A percentile compares a stretch with the other conserved stretches of the same genome.
Evolutionary conservation across 345 rosid genomes (phyloP).

Genomic region (Gossypium herbaceum): DNA sequence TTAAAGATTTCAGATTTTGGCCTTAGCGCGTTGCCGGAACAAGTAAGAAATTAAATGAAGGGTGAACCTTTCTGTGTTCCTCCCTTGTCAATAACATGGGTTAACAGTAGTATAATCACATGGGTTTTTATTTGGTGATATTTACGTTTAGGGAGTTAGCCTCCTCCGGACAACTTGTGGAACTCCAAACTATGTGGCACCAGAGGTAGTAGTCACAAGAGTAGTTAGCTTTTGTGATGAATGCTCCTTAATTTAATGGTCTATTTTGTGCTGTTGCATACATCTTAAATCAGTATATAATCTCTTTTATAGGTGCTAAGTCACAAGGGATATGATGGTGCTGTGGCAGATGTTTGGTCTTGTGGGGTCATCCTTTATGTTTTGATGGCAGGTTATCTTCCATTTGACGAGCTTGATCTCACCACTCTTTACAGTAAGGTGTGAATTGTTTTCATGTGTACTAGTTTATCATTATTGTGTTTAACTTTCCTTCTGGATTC

Average conservation of each 20-base stretch:
- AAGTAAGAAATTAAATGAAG: conserved; percentile 39
- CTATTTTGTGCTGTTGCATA: neutral
- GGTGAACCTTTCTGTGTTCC: neutral
- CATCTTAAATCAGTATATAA: conserved; percentile 13
- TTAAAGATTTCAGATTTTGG: conserved; percentile 97
- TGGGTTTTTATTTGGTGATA: conserved; percentile 14
- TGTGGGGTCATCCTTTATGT: conserved; percentile 96
- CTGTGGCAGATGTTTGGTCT: conserved; percentile 96
- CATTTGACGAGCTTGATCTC: conserved; percentile 96
- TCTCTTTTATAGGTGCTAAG: conserved; percentile 66
- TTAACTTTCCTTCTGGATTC: neutral
- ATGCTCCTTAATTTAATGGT: neutral
- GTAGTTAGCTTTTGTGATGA: neutral
- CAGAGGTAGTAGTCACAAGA: conserved; percentile 59
- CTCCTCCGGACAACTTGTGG: conserved; percentile 94
- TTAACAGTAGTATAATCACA: neutral
- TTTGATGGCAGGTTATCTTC: conserved; percentile 94
- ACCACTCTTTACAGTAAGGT: conserved; percentile 93
- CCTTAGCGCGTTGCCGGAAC: conserved; percentile 82
- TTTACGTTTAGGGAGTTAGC: conserved; percentile 64
- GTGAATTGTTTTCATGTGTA: conserved; percentile 23
- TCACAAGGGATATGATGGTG: conserved; percentile 96
- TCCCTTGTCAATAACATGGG: neutral
- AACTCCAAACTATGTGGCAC: conserved; percentile 95
- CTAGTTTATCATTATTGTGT: conserved; percentile 8